Evolutionary conservation across 2,329 filamentous ascomycete species (phyloP), one percentile per base, ranked within the genome.

Genomic region (Fusarium cyanostomum): DNA sequence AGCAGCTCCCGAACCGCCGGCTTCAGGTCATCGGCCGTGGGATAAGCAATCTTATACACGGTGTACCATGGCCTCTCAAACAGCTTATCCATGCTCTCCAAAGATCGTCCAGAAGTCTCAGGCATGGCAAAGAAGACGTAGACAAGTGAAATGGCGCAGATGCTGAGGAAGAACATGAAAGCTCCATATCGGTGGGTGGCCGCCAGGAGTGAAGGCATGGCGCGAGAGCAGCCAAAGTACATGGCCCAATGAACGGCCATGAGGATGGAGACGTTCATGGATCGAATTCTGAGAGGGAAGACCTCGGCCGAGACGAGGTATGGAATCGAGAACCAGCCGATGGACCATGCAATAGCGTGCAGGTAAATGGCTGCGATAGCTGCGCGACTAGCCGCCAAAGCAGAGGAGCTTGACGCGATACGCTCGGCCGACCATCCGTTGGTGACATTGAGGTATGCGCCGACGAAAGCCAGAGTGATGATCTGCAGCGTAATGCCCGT

Each of bases 261-360:
- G 4, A 78, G 67, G 7, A 81, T 69, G 1, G 78, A 77, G 0
- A 78, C 73, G 10, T 75, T 76, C 18, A 80, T 67, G 1, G 77
- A 76, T 4, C 80, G 75, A 12, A 81, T 77, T 1, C 75, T 71
- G 0, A 80, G 69, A 1, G 79, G 79, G 28, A 81, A 80, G 1
- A 81, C 75, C 63, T 82, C 79, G 1, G 79, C 76, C 3, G 75
- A 78, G n/a, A 81, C 73, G 3, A 81, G 68, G 48, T 82, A 81
- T 5, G 79, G 78, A 12, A 81, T 78, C 0, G 73, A 75, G 58
- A 81, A 81, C 78, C 78, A 82, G 0, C 80, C 79, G n/a, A 82
- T 77, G 0, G 78, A 79, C 78, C 78, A 81, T 1, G 75, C 79
- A 6, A 80, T 68, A 8, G 79, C 79, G 13, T 77, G 75, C 16